Conservation (phyloP, 2,329 filamentous ascomycete species). For the Penicillium psychrosexuale region DNA sequence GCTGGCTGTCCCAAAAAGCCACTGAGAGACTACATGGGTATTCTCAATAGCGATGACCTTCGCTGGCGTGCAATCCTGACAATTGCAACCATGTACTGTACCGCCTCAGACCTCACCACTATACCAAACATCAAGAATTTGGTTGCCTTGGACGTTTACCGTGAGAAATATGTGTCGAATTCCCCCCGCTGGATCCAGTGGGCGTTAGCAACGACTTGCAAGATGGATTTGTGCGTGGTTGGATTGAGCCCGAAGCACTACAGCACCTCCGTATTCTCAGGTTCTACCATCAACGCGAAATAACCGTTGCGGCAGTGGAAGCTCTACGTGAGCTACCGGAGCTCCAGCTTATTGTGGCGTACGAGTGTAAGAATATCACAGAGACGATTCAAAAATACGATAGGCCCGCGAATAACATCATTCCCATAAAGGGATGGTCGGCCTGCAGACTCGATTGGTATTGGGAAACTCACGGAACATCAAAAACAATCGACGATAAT, state of each 20-base stretch:
- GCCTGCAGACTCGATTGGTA: constrained; percentile 8
- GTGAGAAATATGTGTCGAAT: constrained; percentile 15
- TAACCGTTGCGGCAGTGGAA: constrained; percentile 33
- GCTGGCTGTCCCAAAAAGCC: constrained; percentile 30
- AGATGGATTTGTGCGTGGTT: constrained; percentile 42
- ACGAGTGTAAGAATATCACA: constrained; percentile 31
- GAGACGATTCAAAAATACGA: not conserved
- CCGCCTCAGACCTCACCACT: constrained; percentile 37
- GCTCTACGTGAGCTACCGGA: constrained; percentile 37
- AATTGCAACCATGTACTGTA: constrained; percentile 31
- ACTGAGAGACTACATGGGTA: constrained; percentile 35
- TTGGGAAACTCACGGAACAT: not conserved
- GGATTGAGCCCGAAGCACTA: constrained; percentile 41
- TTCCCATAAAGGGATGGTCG: constrained; percentile 5
- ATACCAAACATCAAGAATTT: constrained; percentile 41
- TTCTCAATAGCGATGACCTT: constrained; percentile 31
- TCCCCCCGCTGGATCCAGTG: constrained; percentile 2
- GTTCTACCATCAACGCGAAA: constrained; percentile 31
- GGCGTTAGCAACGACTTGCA: constrained; percentile 25
- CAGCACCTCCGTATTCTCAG: constrained; percentile 39
- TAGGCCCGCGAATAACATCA: not conserved
- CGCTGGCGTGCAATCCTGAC: constrained; percentile 38
- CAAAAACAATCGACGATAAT: not conserved
- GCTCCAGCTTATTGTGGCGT: constrained; percentile 35
- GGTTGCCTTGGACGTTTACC: constrained; percentile 38